These are phyloP conservation scores for Arthroderma sp. DNA, from an alignment of 2,329 filamentous ascomycete genomes.

Conservation along the genomic window DNA sequence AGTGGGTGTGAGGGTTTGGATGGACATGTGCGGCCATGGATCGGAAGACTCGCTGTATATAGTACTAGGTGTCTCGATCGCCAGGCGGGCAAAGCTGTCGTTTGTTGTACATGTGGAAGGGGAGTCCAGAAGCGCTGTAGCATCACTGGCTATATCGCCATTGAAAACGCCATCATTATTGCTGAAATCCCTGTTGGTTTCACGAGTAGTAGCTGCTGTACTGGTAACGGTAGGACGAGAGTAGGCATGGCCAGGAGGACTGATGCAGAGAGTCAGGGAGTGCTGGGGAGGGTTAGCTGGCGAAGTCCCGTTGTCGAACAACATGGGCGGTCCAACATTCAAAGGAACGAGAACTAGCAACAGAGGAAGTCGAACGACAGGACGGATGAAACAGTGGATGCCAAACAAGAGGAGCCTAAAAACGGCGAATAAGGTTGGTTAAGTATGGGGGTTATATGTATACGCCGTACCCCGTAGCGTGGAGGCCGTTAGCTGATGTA, in stretches of 20 bases:
- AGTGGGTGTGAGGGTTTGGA: neutral
- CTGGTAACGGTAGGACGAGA: constrained; percentile 14
- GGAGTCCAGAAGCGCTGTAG: constrained; percentile 2
- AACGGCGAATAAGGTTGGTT: no score
- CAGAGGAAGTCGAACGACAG: no score
- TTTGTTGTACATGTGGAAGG: constrained; percentile 17
- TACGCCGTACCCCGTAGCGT: no score
- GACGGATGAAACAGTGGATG: no score
- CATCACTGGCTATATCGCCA: neutral
- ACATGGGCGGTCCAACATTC: constrained; percentile 16
- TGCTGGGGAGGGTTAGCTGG: constrained; percentile 15
- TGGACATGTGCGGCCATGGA: constrained; percentile 12
- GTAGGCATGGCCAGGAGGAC: constrained; percentile 9
- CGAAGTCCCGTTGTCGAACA: constrained; percentile 27
- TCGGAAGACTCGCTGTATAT: constrained; percentile 20
- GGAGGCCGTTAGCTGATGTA: no score
- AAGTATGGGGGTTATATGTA: no score
- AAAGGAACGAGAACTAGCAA: no score
- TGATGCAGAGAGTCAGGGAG: constrained; percentile 10
- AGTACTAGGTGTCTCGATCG: constrained; percentile 23
- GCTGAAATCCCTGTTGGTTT: constrained; percentile 15
- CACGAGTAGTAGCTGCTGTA: constrained; percentile 8
- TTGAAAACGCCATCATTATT: constrained; percentile 7
- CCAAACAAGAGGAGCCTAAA: no score
- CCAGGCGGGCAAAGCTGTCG: constrained; percentile 19